Conservation (phyloP, 1,139 yeast species). For the Blastobotrys ciferrii region DNA sequence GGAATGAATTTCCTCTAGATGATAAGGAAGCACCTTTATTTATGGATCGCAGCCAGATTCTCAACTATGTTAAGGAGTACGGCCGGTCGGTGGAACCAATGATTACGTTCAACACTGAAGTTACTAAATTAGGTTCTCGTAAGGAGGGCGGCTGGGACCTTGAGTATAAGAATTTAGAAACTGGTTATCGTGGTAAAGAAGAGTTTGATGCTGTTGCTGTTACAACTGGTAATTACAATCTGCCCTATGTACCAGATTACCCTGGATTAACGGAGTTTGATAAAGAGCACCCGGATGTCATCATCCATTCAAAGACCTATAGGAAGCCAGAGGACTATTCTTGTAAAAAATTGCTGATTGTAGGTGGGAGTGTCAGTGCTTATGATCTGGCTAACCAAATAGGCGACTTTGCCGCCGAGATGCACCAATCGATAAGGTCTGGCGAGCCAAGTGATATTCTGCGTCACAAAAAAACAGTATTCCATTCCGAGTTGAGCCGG, state of each 20-base stretch:
- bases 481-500: constrained; percentile 12
- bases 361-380: constrained; percentile 66
- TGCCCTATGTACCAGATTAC: constrained; percentile 55
- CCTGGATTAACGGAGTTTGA: constrained; percentile 54
- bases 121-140: constrained; percentile 34
- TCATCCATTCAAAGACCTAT: constrained; percentile 61
- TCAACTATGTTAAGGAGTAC: constrained; percentile 47
- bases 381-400: constrained; percentile 57
- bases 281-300: constrained; percentile 44
- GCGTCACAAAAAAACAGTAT: background rate
- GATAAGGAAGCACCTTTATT: constrained; percentile 47
- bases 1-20: constrained; percentile 46
- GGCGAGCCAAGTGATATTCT: constrained; percentile 16
- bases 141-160: constrained; percentile 43
- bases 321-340: constrained; percentile 44
- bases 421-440: constrained; percentile 49
- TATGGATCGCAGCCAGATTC: constrained; percentile 50
- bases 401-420: constrained; percentile 40
- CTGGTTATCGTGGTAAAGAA: constrained; percentile 24
- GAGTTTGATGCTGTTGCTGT: constrained; percentile 54
- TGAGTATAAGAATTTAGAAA: constrained; percentile 9
- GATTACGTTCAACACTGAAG: constrained; percentile 42
- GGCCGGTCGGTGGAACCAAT: constrained; percentile 40
- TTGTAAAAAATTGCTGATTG: constrained; percentile 48
- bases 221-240: constrained; percentile 57